phyloP scores from a whole-genome alignment of 257 asterid genomes.

The Ehretia macrophylla region DNA sequence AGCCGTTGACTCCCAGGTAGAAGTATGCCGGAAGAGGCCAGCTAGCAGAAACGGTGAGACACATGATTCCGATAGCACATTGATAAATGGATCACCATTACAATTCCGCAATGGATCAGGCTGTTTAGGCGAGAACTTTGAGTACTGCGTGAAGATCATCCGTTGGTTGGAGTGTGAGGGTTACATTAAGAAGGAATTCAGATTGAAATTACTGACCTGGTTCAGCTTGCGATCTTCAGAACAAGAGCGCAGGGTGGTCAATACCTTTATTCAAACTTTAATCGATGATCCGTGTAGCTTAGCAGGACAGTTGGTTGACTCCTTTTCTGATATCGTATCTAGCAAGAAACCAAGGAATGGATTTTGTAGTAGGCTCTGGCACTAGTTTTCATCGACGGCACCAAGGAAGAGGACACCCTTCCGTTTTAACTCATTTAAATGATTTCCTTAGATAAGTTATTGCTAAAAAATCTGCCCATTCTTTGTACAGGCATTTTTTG shows the following conservation, averaged over 20 bases:
- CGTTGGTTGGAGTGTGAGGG: constrained; percentile 96
- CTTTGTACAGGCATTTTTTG: constrained; percentile 29
- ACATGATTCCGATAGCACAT: constrained; percentile 87
- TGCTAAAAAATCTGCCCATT: constrained; percentile 20
- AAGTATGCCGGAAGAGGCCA: constrained; percentile 48
- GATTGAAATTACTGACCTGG: constrained; percentile 89
- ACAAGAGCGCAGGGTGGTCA: constrained; percentile 89
- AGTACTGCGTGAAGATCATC: constrained; percentile 76
- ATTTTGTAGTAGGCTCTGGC: constrained; percentile 49
- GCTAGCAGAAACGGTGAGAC: constrained; percentile 50
- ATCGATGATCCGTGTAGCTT: constrained; percentile 72
- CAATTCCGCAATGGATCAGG: constrained; percentile 39
- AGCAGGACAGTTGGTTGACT: constrained; percentile 69
- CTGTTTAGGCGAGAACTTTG: constrained; percentile 74
- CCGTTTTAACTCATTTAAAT: constrained; percentile 4
- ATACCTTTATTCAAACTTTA: constrained; percentile 76
- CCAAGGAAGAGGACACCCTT: constrained; percentile 3
- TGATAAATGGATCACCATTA: constrained; percentile 71
- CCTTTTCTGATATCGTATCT: constrained; percentile 42
- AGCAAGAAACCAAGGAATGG: constrained; percentile 43
- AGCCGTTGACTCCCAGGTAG: constrained; percentile 56
- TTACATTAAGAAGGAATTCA: constrained; percentile 62
- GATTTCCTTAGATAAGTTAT: constrained; percentile 12
- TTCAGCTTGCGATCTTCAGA: constrained; percentile 82
- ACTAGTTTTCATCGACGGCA: constrained; percentile 20